These are phyloP conservation scores for Rhynchospora breviuscula DNA, from an alignment of 176 grass and related monocot genomes.

Conservation along the genomic window DNA sequence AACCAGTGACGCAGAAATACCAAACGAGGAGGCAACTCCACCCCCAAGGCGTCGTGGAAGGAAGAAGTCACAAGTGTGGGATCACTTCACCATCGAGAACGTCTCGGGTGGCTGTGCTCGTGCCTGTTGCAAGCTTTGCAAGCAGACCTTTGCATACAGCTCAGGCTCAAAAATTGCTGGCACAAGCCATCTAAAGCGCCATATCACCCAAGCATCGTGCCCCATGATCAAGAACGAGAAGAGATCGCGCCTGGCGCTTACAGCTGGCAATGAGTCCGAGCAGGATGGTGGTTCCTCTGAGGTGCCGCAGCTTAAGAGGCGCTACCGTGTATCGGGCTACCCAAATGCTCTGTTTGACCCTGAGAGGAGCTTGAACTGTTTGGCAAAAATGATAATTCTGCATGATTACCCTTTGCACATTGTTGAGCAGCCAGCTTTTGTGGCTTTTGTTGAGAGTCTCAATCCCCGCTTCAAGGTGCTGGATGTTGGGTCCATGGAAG, in stretches of 20 bases:
- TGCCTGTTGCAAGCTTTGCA: slow-evolving; percentile 87
- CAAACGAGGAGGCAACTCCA: slow-evolving; percentile 29
- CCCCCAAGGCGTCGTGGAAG: slow-evolving; percentile 42
- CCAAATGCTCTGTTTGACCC: slow-evolving; percentile 81
- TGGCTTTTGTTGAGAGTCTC: slow-evolving; percentile 50
- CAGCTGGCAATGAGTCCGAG: slow-evolving; percentile 31
- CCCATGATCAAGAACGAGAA: slow-evolving; percentile 65
- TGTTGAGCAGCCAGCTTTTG: slow-evolving; percentile 66
- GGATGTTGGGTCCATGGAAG: slow-evolving; percentile 59
- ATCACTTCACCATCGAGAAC: slow-evolving; percentile 73
- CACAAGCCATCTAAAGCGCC: slow-evolving; percentile 86
- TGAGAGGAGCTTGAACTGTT: slow-evolving; percentile 49
- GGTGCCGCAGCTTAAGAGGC: slow-evolving; percentile 52
- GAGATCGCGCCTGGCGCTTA: slow-evolving; percentile 22
- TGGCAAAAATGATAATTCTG: slow-evolving; percentile 77
- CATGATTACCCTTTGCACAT: slow-evolving; percentile 88
- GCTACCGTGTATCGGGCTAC: slow-evolving; percentile 64
- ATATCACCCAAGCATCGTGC: slow-evolving; percentile 74
- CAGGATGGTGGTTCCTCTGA: slow-evolving; percentile 40
- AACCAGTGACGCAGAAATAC: slow-evolving; percentile 16
- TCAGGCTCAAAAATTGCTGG: slow-evolving; percentile 81
- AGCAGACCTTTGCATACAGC: slow-evolving; percentile 85
- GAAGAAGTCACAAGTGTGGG: slow-evolving; percentile 80
- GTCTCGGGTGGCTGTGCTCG: slow-evolving; percentile 42
- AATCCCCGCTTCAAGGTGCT: slow-evolving; percentile 64